These are phyloP conservation scores for Lepiota brunneoincarnata DNA, from an alignment of 768 basidiomycete species.

Conservation along the genomic window DNA sequence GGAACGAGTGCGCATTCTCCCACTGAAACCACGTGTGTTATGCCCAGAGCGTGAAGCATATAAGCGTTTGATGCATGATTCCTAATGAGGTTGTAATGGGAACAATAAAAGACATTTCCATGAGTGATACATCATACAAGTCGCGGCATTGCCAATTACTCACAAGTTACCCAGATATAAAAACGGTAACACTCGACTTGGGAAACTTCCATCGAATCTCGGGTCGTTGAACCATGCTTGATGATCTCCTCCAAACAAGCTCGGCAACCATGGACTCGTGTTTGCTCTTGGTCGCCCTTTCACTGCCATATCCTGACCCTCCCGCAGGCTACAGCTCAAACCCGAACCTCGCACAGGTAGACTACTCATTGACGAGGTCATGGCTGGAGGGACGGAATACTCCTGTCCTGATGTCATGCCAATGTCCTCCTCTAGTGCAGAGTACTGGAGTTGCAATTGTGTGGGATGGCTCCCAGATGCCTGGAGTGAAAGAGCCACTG, in stretches of 20 bases:
- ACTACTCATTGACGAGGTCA: neutral
- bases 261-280: slow-evolving; percentile 65
- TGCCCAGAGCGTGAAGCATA: slow-evolving; percentile 94
- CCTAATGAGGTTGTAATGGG: slow-evolving; percentile 34
- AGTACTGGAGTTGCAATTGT: neutral
- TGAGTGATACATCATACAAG: too few species aligned
- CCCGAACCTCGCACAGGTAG: neutral
- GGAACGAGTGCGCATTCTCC: slow-evolving; percentile 92
- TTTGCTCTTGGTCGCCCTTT: slow-evolving; percentile 63
- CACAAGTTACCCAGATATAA: slow-evolving; percentile 94
- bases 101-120: slow-evolving; percentile 7
- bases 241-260: slow-evolving; percentile 62
- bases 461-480: slow-evolving; percentile 1
- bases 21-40: slow-evolving; percentile 96
- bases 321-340: neutral
- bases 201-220: slow-evolving; percentile 94
- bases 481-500: slow-evolving; percentile 9
- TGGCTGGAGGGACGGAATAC: neutral
- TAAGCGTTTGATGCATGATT: slow-evolving; percentile 93
- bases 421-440: neutral
- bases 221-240: slow-evolving; percentile 94
- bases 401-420: neutral
- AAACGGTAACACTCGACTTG: slow-evolving; percentile 88
- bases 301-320: slow-evolving; percentile 2
- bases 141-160: too few species aligned